Evolutionary conservation across 768 basidiomycete species (phyloP).

Genomic region (Vararia minispora): DNA sequence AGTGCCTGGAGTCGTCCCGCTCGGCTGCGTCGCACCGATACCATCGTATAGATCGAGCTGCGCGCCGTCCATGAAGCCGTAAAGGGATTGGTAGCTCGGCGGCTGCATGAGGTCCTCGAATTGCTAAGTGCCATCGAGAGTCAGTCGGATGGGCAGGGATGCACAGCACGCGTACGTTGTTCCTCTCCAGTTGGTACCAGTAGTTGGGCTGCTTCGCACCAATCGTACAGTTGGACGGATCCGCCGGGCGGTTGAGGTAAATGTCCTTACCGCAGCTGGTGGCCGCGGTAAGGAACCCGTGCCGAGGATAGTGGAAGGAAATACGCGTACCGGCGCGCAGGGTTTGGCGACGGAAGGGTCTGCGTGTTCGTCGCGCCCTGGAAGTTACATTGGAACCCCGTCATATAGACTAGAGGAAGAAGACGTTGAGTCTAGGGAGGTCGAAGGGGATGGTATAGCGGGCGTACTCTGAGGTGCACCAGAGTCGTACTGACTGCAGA

Average conservation of each 20-base stretch:
- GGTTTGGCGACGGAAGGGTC: slow-evolving; percentile 22
- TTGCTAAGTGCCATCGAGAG: slow-evolving; percentile 9
- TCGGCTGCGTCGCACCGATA: neutral
- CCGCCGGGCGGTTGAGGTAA: slow-evolving; percentile 9
- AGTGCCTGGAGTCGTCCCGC: neutral
- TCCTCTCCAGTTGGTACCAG: slow-evolving; percentile 27
- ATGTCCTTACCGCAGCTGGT: slow-evolving; percentile 25
- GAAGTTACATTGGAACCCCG: slow-evolving; percentile 29
- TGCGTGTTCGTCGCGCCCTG: slow-evolving; percentile 18
- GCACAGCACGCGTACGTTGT: slow-evolving; percentile 24
- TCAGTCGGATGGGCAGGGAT: neutral
- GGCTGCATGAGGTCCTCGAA: slow-evolving; percentile 20
- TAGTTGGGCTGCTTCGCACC: slow-evolving; percentile 29
- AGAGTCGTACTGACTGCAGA: slow-evolving; percentile 16
- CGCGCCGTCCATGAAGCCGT: slow-evolving; percentile 32
- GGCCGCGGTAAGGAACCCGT: neutral
- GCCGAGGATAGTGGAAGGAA: neutral
- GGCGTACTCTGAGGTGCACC: slow-evolving; percentile 26
- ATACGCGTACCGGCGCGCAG: slow-evolving; percentile 20
- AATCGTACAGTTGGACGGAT: slow-evolving; percentile 26
- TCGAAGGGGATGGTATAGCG: neutral
- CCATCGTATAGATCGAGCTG: slow-evolving; percentile 30
- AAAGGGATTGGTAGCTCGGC: slow-evolving; percentile 27
- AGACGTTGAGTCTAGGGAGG: neutral
- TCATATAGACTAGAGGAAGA: slow-evolving; percentile 24